A percentile compares a stretch with the other conserved stretches of the same genome.
Conservation (phyloP, 2,329 filamentous ascomycete genomes). For the Talaromyces sp. region DNA sequence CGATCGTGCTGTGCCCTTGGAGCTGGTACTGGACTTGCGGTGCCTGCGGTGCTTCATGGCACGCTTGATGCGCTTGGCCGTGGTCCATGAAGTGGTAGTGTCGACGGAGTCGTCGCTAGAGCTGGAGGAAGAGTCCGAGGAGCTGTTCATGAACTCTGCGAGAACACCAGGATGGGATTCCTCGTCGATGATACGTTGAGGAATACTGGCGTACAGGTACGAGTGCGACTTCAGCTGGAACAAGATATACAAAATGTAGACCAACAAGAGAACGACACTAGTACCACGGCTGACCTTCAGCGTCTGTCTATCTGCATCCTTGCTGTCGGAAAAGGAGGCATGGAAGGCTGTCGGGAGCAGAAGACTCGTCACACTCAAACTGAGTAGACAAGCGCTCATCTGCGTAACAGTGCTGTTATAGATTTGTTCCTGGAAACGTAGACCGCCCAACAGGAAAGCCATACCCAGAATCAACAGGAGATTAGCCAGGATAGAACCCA, state of each 20-base stretch:
- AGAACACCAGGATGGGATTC: conserved; percentile 84
- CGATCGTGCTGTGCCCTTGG: conserved; percentile 38
- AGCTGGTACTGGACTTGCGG: conserved; percentile 76
- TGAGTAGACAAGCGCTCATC: conserved; percentile 92
- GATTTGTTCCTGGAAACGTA: conserved; percentile 88
- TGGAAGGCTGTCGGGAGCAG: conserved; percentile 90
- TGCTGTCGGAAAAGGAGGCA: conserved; percentile 71
- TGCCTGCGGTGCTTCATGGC: conserved; percentile 71
- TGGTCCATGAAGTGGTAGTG: conserved; percentile 69
- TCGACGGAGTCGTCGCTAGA: conserved; percentile 69
- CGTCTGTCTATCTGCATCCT: conserved; percentile 68
- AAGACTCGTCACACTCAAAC: conserved; percentile 85
- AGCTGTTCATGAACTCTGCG: conserved; percentile 72
- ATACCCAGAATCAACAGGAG: conserved; percentile 87
- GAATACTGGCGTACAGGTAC: conserved; percentile 90
- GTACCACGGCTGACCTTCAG: conserved; percentile 87
- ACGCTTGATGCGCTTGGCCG: conserved; percentile 73
- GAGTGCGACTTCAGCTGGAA: conserved; percentile 92
- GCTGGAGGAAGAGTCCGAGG: conserved; percentile 49
- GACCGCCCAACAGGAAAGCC: conserved; percentile 83
- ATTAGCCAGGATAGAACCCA: conserved; percentile 89
- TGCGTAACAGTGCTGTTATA: conserved; percentile 96
- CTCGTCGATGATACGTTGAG: conserved; percentile 89
- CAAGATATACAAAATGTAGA: conserved; percentile 80
- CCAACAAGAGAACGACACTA: conserved; percentile 78